Base-by-base conservation (phyloP, 495 filamentous ascomycete species). In the Penicillium lividum region DNA sequence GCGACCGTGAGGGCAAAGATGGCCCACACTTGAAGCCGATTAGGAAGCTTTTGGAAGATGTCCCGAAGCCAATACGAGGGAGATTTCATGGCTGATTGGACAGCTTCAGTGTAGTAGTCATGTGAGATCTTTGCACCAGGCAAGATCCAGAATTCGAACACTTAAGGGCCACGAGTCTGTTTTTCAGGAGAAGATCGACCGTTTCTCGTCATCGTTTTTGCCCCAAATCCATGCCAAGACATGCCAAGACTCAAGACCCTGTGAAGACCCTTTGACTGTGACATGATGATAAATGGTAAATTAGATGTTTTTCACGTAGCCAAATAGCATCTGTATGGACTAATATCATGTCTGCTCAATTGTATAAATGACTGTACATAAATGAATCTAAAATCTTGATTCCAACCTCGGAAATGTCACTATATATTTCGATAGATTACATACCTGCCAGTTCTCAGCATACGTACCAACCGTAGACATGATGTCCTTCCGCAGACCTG, bases 1-100 rank as follows among this genome's bases (percentile, higher is more conserved):
- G 56, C 60, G 40, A 62, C 27, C n/a, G 30, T n/a, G 18, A 62
- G 28, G 18, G 55, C 55, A 16, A 58, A 50, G 47, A 30, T 3
- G 31, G 49, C 55, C 15, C 49, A 25, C n/a, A 42, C 50, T 33
- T 47, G 30, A 31, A 48, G 31, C 33, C 42, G 51, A 3, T 42
- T 38, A 13, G 34, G n/a, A 22, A 58, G 50, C 15, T 29, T 45
- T 8, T 56, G 36, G 53, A 36, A 30, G 16, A 60, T 13, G 40
- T 27, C 40, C 31, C 38, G 42, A 31, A 16, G 15, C 47, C 58
- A 25, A 15, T 54, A 8, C 18, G 13, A 2, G 7, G n/a, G 3
- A 25, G 43, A 45, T 22, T 45, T 4, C 43, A 45, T 45, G 43
- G 43, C 43, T 16, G 18, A 25, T 40, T 9, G 1, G 4, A 40